Evolutionary conservation across 768 basidiomycete genomes (phyloP).

Genomic region (Lactarius sp.): DNA sequence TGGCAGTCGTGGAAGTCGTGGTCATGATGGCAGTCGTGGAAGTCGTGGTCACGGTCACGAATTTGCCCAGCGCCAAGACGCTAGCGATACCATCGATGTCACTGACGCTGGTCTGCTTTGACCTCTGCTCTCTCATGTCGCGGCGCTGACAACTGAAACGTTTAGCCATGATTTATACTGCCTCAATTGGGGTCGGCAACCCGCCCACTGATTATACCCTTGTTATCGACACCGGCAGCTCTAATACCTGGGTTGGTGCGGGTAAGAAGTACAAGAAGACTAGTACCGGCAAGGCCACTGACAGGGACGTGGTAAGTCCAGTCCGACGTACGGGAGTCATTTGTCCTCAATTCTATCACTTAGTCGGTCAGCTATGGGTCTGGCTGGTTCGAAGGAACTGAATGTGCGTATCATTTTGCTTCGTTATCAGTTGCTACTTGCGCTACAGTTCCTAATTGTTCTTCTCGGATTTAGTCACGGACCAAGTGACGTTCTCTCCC

Average conservation of each 20-base stretch:
- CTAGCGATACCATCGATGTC: conserved; percentile 44
- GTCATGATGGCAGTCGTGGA: too few relatives aligned
- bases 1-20: too few relatives aligned
- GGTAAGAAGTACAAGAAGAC: conserved; percentile 43
- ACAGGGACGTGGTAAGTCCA: conserved; percentile 33
- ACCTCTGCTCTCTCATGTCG: background rate
- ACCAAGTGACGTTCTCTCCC: conserved; percentile 14
- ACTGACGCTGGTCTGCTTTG: conserved; percentile 44
- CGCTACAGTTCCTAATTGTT: background rate
- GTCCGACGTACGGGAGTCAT: conserved; percentile 25
- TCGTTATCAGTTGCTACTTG: conserved; percentile 23
- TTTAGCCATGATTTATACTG: conserved; percentile 49
- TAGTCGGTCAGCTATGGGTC: conserved; percentile 22
- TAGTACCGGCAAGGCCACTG: conserved; percentile 41
- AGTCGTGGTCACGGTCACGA: background rate
- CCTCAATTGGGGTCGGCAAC: conserved; percentile 47
- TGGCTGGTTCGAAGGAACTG: conserved; percentile 18
- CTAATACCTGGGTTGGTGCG: conserved; percentile 57
- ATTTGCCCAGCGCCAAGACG: background rate
- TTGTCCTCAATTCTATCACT: conserved; percentile 47
- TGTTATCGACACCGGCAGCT: conserved; percentile 57
- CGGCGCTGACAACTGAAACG: conserved; percentile 12
- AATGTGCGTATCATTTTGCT: conserved; percentile 32
- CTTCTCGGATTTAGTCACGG: conserved; percentile 24
- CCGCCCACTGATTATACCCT: conserved; percentile 48